Base-by-base conservation (phyloP, 2,329 filamentous ascomycete genomes). In the Aureobasidium sp. region DNA sequence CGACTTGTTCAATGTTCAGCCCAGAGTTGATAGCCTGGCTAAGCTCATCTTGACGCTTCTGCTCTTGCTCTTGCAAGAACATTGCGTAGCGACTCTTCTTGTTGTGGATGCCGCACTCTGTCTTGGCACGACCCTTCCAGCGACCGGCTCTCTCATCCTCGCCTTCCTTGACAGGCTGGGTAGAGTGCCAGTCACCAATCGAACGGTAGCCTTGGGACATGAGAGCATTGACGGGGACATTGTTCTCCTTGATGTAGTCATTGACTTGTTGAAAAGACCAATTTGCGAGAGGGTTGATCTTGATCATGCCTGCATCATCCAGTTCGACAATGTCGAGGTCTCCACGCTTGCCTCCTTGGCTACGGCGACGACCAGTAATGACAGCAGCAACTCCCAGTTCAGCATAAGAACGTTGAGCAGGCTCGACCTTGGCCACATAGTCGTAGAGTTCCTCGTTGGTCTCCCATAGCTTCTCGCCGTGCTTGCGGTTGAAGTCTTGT, bases 101-200 rank as follows among this genome's bases (percentile, higher is more conserved):
- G 82, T 97, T 97, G 84, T 99, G 94, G 72, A 99, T 97, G 52
- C 94, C 94, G 75, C 94, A 99, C 80, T 99, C 94, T 17, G 91
- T 95, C 87, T 99, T 99, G 70, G 82, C 79, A 75, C 91, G 89
- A 65, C 94, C 94, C 83, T 96, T 97, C 94, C 94, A 99, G 68
- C 94, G 87, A 63, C 94, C 94, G 9, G 94, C 89, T 57, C 94
- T 88, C 84, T 99, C 94, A 70, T 97, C 94, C 77, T 99, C 94
- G 67, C 90, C 90, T 63, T 93, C 91, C 66, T 82, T 85, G 64
- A 97, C 91, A 14, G 94, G 92, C 66, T 80, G 88, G 4, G 94
- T 99, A 56, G 91, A 96, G 82, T 99, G 94, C 90, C 92, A 97
- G 81, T 99, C 94, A 65, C 94, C 94, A 65, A 99, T 83, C 67